Evolutionary conservation across 1,139 yeast genomes (phyloP).

Genomic region (Hemisphaericaspora subhashii): DNA sequence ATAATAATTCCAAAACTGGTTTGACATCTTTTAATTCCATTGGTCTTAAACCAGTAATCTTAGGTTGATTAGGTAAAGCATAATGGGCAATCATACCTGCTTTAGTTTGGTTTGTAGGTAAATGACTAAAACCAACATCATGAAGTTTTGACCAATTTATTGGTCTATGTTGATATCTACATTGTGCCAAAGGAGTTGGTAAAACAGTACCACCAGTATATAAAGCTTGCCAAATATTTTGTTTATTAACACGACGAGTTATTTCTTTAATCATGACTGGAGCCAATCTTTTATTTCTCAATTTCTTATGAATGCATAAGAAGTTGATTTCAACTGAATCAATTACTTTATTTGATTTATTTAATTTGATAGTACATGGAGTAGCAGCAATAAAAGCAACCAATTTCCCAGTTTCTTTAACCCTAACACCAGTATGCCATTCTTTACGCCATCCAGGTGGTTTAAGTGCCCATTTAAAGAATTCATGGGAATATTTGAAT

Average conservation of each 20-base stretch:
- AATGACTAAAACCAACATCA: constrained; percentile 84
- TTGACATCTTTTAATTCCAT: constrained; percentile 64
- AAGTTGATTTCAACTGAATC: constrained; percentile 89
- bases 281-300: constrained; percentile 89
- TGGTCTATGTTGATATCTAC: constrained; percentile 93
- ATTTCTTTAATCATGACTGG: constrained; percentile 93
- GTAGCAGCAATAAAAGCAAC: constrained; percentile 93
- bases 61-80: constrained; percentile 63
- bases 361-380: constrained; percentile 70
- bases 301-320: constrained; percentile 88
- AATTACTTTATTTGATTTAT: constrained; percentile 47
- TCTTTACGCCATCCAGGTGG: constrained; percentile 91
- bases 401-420: constrained; percentile 67
- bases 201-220: constrained; percentile 90
- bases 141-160: constrained; percentile 86
- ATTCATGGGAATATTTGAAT: constrained; percentile 81
- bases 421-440: constrained; percentile 95
- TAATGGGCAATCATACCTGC: constrained; percentile 81
- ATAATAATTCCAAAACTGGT: constrained; percentile 59
- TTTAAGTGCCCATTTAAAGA: constrained; percentile 89
- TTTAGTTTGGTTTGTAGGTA: constrained; percentile 75
- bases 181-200: constrained; percentile 90
- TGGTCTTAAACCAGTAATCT: constrained; percentile 62
- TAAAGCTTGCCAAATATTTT: constrained; percentile 91
- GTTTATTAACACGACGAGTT: constrained; percentile 85